A percentile compares a stretch with the other conserved stretches of the same genome.
Conservation (phyloP, 208 protist genomes). For the Leishmania lainsoni region DNA sequence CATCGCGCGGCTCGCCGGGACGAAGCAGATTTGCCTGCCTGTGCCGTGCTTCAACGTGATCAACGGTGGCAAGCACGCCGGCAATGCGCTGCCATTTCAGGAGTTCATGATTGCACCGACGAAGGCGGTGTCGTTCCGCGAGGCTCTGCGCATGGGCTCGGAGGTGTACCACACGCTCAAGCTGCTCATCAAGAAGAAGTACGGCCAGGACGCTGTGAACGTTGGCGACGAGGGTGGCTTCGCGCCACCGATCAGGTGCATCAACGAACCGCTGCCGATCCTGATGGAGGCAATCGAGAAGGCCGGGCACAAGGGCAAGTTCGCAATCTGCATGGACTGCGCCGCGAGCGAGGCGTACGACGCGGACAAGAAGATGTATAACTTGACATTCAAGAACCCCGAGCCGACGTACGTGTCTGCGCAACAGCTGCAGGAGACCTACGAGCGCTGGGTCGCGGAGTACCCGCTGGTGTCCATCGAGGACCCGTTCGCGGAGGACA, state of each 20-base stretch:
- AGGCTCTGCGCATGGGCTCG: constrained; percentile 95
- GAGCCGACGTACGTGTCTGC: constrained; percentile 73
- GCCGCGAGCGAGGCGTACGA: constrained; percentile 99
- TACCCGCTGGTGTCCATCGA: constrained; percentile 99
- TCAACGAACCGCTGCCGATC: constrained; percentile 97
- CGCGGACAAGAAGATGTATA: constrained; percentile 92
- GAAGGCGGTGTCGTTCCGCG: constrained; percentile 94
- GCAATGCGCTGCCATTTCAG: constrained; percentile 94
- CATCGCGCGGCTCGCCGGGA: constrained; percentile 94
- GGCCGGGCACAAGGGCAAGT: constrained; percentile 94
- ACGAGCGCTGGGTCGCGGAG: constrained; percentile 86
- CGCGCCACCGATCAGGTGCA: constrained; percentile 94
- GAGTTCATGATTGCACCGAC: constrained; percentile 99
- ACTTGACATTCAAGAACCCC: constrained; percentile 98
- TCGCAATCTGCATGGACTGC: constrained; percentile 99
- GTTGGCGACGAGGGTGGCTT: constrained; percentile 99
- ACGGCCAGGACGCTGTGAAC: constrained; percentile 95
- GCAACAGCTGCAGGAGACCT: constrained; percentile 91
- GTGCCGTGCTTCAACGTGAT: constrained; percentile 99
- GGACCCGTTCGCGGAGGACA: constrained; percentile 99
- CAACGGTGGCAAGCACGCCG: constrained; percentile 99
- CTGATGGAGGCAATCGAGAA: constrained; percentile 97
- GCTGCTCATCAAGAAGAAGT: constrained; percentile 95
- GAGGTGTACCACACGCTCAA: constrained; percentile 99
- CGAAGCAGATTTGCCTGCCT: constrained; percentile 83